Evolutionary conservation across 805 yeast genomes (phyloP).

Genomic region (Candida sanyiensis): DNA sequence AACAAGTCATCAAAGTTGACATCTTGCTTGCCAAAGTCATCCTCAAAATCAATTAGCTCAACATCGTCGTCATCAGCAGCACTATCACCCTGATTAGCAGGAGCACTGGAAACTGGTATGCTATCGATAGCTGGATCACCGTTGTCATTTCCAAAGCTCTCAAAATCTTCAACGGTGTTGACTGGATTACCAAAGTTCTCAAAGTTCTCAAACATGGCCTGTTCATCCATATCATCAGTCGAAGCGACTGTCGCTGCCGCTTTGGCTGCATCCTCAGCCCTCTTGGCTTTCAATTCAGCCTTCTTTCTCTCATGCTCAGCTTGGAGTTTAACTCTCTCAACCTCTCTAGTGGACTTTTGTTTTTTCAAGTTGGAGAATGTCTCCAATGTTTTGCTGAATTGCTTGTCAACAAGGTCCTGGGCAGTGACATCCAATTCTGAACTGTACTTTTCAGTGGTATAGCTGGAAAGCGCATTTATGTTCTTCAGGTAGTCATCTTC

Average conservation of each 20-base stretch:
- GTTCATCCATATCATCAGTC: slow-evolving; percentile 11
- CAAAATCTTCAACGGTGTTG: slow-evolving; percentile 20
- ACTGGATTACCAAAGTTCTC: slow-evolving; percentile 26
- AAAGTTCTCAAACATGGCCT: slow-evolving; percentile 21
- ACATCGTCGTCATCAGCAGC: too few species aligned
- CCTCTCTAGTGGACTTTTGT: slow-evolving; percentile 27
- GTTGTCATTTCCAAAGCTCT: slow-evolving; percentile 1
- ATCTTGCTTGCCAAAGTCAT: too few species aligned
- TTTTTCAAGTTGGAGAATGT: slow-evolving; percentile 31
- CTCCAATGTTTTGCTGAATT: slow-evolving; percentile 27
- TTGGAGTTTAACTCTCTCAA: slow-evolving; percentile 17
- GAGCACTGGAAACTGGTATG: too few species aligned
- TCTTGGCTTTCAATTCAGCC: slow-evolving; percentile 8
- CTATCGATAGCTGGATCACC: too few species aligned
- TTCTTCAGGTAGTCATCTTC: slow-evolving; percentile 12
- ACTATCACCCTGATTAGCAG: too few species aligned
- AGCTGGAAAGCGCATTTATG: slow-evolving; percentile 13
- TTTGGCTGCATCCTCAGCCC: not conserved
- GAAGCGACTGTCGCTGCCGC: not conserved
- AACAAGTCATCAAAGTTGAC: too few species aligned
- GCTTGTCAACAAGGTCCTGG: slow-evolving; percentile 28
- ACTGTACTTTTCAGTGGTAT: slow-evolving; percentile 7
- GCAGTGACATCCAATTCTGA: slow-evolving; percentile 14
- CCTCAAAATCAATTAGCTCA: too few species aligned
- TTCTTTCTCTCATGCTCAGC: slow-evolving; percentile 12